Conservation (phyloP, 1,139 yeast species). For the Pneumocystis oryctolagi region DNA sequence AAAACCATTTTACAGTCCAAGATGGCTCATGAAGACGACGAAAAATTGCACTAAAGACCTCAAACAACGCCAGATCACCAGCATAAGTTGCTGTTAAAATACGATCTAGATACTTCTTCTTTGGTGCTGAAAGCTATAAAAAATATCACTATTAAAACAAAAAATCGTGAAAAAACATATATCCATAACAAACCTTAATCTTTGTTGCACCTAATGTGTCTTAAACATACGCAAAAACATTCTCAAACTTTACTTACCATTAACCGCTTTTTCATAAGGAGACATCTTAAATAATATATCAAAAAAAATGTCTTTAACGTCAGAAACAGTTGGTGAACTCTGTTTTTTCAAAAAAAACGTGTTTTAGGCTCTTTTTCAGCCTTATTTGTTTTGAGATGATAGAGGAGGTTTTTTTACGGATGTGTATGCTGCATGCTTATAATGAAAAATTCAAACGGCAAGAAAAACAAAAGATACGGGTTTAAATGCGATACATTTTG, state of each 20-base stretch:
- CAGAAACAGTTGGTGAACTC: not conserved
- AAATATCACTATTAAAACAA: slow-evolving; percentile 20
- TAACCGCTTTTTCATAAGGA: not conserved
- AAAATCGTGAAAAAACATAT: not conserved
- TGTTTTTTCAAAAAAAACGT: not conserved
- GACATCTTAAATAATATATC: not conserved
- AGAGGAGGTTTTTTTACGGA: not conserved
- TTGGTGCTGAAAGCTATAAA: slow-evolving; percentile 84
- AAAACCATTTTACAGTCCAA: slow-evolving; percentile 41
- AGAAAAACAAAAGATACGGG: not conserved
- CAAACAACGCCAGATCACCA: slow-evolving; percentile 37
- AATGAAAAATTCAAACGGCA: not conserved
- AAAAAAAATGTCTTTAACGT: not conserved
- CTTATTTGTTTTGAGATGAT: not conserved
- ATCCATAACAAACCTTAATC: not conserved
- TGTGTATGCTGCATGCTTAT: not conserved
- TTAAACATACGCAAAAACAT: not conserved
- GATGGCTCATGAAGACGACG: slow-evolving; percentile 57
- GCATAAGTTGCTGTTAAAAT: slow-evolving; percentile 62
- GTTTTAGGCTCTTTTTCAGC: no score
- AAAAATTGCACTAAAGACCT: slow-evolving; percentile 51
- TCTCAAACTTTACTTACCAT: not conserved
- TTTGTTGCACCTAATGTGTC: not conserved
- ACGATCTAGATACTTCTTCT: slow-evolving; percentile 88
- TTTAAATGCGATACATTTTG: not conserved